These are phyloP conservation scores for Coemansia sp. DNA, from an alignment of 192 early-diverging fungal species.

Conservation along the genomic window DNA sequence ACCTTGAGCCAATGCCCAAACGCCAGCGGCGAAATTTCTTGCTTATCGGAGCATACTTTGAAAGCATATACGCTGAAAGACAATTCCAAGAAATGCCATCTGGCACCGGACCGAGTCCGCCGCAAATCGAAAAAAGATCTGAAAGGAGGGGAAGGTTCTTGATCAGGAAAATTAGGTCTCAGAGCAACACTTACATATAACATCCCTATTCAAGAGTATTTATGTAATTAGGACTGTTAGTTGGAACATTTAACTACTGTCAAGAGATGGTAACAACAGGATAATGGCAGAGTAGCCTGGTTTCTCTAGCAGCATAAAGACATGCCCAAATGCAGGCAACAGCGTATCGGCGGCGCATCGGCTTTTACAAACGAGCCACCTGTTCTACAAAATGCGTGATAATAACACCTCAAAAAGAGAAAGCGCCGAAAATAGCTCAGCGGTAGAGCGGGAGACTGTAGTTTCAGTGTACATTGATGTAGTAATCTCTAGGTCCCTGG, in stretches of 20 bases:
- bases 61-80: neutral
- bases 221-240: too few relatives aligned
- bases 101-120: neutral
- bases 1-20: neutral
- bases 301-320: too few relatives aligned
- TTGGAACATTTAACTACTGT: too few relatives aligned
- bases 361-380: too few relatives aligned
- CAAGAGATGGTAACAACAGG: too few relatives aligned
- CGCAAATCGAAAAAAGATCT: neutral
- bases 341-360: too few relatives aligned
- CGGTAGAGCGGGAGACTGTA: slow-evolving; percentile 47
- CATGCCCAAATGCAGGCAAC: too few relatives aligned
- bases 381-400: too few relatives aligned
- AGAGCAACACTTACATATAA: neutral
- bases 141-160: neutral
- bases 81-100: neutral
- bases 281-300: too few relatives aligned
- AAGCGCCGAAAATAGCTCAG: slow-evolving; percentile 38
- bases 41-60: neutral
- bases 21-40: neutral
- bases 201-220: too few relatives aligned
- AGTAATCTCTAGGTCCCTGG: slow-evolving; percentile 58
- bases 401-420: neutral
- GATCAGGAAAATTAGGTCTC: neutral
- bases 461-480: slow-evolving; percentile 2